Conservation (phyloP, 176 grass and related monocot species). For the Bromus sterilis region DNA sequence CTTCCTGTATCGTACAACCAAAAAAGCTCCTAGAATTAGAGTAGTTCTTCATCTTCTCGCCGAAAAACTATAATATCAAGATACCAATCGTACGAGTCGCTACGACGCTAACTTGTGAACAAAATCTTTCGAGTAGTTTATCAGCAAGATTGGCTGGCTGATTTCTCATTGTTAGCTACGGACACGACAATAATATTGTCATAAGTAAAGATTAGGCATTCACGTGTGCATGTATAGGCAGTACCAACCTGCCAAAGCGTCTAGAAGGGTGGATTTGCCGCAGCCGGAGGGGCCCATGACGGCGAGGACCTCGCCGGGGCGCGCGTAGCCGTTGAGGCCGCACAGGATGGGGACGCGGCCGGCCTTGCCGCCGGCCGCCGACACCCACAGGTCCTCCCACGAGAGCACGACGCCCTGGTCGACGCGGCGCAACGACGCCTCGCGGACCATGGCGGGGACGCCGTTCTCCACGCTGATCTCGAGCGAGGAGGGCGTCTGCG, state of each 20-base stretch:
- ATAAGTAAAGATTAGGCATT: not conserved
- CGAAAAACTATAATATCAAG: not conserved
- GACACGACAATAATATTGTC: not conserved
- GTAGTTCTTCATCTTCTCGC: not conserved
- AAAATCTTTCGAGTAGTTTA: not conserved
- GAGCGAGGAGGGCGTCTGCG: not conserved
- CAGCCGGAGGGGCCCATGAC: conserved; percentile 97
- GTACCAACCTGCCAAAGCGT: conserved; percentile 66
- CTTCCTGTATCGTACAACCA: conserved; percentile 26
- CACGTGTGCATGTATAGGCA: not conserved
- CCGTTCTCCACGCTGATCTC: conserved; percentile 16
- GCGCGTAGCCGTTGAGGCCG: conserved; percentile 64
- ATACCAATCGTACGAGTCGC: not conserved
- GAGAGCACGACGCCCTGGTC: conserved; percentile 51
- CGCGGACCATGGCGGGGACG: not conserved
- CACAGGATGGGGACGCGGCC: conserved; percentile 48
- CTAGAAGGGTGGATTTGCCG: conserved; percentile 93
- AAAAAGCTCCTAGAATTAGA: not conserved
- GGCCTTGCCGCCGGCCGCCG: conserved; percentile 33
- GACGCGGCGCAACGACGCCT: conserved; percentile 22
- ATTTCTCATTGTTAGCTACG: not conserved
- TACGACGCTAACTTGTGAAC: not conserved
- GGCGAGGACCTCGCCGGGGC: conserved; percentile 68
- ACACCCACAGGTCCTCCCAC: conserved; percentile 87
- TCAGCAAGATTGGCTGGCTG: not conserved